Evolutionary conservation across 257 asterid species (phyloP).

Genomic region (Sherardia arvensis): DNA sequence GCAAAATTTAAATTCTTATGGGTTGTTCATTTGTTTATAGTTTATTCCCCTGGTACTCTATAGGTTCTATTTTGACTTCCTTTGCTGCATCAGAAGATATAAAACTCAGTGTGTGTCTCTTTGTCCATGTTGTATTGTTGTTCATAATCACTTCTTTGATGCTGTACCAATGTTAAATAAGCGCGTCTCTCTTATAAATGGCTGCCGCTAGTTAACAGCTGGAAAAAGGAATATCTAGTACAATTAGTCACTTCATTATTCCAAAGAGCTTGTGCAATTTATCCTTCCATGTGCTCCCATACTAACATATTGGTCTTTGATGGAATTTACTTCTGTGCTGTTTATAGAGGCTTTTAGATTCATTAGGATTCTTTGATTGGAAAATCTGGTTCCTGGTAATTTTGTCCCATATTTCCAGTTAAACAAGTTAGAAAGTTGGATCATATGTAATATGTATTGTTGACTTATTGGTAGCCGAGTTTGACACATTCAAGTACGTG

Average conservation of each 20-base stretch:
- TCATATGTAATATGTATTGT: not conserved
- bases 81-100: too few relatives aligned
- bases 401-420: too few relatives aligned
- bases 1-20: too few relatives aligned
- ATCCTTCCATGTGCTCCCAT: too few relatives aligned
- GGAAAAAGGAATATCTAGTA: not conserved
- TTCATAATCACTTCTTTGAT: not conserved
- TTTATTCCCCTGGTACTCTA: too few relatives aligned
- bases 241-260: not conserved
- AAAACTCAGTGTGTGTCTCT: too few relatives aligned
- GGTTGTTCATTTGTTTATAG: too few relatives aligned
- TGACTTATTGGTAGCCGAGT: not conserved
- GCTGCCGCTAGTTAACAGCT: not conserved
- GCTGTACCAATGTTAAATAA: not conserved
- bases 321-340: not conserved
- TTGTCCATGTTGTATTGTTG: too few relatives aligned
- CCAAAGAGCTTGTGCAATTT: too few relatives aligned
- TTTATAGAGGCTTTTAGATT: not conserved
- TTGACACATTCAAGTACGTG: too few relatives aligned
- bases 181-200: not conserved
- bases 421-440: too few relatives aligned
- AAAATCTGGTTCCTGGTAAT: not conserved
- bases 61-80: too few relatives aligned
- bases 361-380: not conserved
- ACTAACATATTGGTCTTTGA: not conserved